Base-by-base conservation (phyloP, 2,329 filamentous ascomycete genomes). In the Emmonsiellopsis sp. region DNA sequence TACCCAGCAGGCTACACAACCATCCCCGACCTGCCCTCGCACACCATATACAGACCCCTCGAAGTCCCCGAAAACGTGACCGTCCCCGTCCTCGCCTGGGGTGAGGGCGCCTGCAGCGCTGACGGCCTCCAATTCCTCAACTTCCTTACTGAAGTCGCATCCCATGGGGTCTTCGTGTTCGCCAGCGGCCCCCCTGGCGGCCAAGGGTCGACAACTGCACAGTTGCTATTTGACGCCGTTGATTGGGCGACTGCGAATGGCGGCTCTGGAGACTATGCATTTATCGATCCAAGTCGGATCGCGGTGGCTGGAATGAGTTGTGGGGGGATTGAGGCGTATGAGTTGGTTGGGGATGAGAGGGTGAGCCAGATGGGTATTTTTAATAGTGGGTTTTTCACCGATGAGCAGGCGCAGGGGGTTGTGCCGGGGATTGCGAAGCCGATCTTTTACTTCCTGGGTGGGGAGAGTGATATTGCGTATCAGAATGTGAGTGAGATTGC, bases 201-300 rank as follows among this genome's bases (percentile, higher is more conserved):
- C 40, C 13, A 9, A 13, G 36, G 48, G 8, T 33, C 11, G 21
- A 37, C 48, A 13, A 42, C 32, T 13, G 2, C 32, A n/a, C 14
- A 50, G 33, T 63, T 63, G 47, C 57, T 60, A 37, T 61, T 60
- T 52, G 56, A 58, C n/a, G 61, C 61, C n/a, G 61, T 64, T 39
- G 62, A 64, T 49, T 58, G 36, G 36, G 36, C 13, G 9, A 39
- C 9, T 39, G 3, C 9, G 13, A 60, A 4, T 63, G 63, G 37
- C 57, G 60, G 40, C 34, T 42, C 10, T 44, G 36, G 53, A 3
- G 14, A 50, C 11, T 50, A 37, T 33, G 5, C 57, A 58, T 11
- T 48, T 60, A 17, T 50, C 34, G 48, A 33, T 59, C 56, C 6
- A 54, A 48, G 43, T 44, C 36, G 36, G 9, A n/a, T 39, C 13